Evolutionary conservation across 2,329 filamentous ascomycete genomes (phyloP).

Genomic region (Botrytis fabae): DNA sequence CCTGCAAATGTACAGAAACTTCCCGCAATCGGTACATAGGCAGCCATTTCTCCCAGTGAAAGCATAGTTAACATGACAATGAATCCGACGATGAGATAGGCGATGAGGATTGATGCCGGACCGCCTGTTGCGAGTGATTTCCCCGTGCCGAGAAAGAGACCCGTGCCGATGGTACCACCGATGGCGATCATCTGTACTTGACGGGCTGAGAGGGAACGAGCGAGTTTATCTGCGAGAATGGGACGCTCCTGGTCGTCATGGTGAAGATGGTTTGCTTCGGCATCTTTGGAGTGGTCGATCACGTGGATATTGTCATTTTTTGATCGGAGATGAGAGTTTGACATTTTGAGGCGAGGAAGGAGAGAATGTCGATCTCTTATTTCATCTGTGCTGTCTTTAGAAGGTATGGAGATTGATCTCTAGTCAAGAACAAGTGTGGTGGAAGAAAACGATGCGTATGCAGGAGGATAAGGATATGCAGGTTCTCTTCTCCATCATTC

Average conservation of each 20-base stretch:
- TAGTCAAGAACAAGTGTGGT: not conserved
- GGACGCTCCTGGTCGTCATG: not conserved
- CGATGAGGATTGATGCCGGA: conserved; percentile 58
- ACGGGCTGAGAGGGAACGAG: conserved; percentile 57
- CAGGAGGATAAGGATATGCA: not conserved
- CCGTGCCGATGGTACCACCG: conserved; percentile 59
- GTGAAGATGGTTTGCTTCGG: not conserved
- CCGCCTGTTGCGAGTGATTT: conserved; percentile 60
- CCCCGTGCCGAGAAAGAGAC: conserved; percentile 62
- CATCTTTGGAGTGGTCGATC: not conserved
- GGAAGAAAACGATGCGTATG: not conserved
- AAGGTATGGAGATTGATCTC: not conserved
- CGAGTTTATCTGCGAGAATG: conserved; percentile 42
- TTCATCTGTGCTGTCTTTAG: not conserved
- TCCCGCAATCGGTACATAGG: conserved; percentile 55
- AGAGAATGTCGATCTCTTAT: not conserved
- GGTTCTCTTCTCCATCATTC: not conserved
- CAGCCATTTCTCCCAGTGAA: conserved; percentile 60
- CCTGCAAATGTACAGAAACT: conserved; percentile 57
- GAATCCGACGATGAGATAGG: conserved; percentile 56
- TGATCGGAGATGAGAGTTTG: not conserved
- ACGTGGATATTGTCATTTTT: conserved; percentile 2
- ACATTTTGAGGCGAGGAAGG: not conserved
- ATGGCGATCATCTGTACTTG: conserved; percentile 70
- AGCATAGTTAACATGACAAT: conserved; percentile 62